Base-by-base conservation (phyloP, 805 yeast species). In the Candida ascalaphidarum region DNA sequence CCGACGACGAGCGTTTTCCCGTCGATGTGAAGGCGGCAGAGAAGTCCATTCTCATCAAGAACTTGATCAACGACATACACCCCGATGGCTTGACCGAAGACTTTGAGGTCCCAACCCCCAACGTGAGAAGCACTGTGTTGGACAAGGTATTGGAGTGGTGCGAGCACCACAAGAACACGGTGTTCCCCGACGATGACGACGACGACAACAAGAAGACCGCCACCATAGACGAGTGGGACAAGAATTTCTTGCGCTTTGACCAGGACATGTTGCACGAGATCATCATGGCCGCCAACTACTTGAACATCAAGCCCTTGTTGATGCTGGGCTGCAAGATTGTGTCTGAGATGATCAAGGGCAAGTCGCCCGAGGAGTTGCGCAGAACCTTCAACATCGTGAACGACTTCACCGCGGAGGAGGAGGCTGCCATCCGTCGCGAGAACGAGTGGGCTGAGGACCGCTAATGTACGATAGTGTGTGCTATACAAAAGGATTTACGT, bases 141-240 rank as follows among this genome's bases (percentile, higher is more conserved):
- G 75, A 81, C 52, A 85, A 86, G 50, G 89, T 89, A n/a, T 65
- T 89, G 30, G 95, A 89, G 51, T 89, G 96, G 94, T 86, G 96
- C 46, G 94, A 83, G 48, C 92, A 89, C 53, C 96, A 89, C 64
- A 81, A 79, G 53, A 86, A 83, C 50, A 71, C 81, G 7, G 65
- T 65, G 12, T 78, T 78, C 55, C 82, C 83, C 12, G 85, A 77
- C 37, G 76, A 71, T 27, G 88, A 79, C 30, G 95, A 84, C 38
- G 88, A 81, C 30, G 94, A 84, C 41, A 72, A 83, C 14, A 76
- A 81, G 52, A 83, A 82, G 50, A 70, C 89, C n/a, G 85, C 86
- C 2, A 96, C 95, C 3, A 85, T 89, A 28, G 89, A 81, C 36
- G 86, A 86, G 26, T 89, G 97, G 97, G 97, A 89, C 58, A 82